These are phyloP conservation scores for Eutrema japonicum DNA, from an alignment of 345 rosid genomes.

Conservation along the genomic window DNA sequence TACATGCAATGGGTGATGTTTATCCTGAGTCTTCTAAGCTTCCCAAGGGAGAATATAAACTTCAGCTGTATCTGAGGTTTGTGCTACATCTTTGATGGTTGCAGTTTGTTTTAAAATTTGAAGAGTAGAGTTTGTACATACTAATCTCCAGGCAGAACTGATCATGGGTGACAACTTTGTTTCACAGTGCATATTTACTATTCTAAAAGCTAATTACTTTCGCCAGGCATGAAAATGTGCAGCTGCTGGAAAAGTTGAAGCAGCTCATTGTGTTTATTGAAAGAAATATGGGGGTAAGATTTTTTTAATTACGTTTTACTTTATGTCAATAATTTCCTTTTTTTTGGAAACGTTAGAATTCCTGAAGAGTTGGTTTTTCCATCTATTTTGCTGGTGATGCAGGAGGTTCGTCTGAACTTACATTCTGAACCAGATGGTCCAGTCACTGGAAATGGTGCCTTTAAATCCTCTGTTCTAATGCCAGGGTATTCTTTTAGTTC, in stretches of 20 bases:
- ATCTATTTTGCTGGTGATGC: constrained; percentile 28
- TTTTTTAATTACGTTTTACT: constrained; percentile 21
- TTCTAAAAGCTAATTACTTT: constrained; percentile 38
- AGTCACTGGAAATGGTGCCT: constrained; percentile 84
- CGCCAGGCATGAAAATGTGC: constrained; percentile 93
- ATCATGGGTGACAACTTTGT: constrained; percentile 17
- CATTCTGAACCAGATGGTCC: constrained; percentile 97
- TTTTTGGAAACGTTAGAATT: constrained; percentile 11
- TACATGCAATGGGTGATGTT: constrained; percentile 82
- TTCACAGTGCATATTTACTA: constrained; percentile 16
- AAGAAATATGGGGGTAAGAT: constrained; percentile 81
- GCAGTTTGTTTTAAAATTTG: constrained; percentile 5
- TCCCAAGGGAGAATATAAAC: constrained; percentile 90
- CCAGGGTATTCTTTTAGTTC: constrained; percentile 68
- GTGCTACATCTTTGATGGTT: constrained; percentile 29
- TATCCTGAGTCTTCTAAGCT: constrained; percentile 83
- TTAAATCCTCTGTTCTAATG: constrained; percentile 71
- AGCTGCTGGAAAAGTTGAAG: constrained; percentile 85
- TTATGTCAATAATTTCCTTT: constrained; percentile 2
- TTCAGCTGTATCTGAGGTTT: constrained; percentile 82
- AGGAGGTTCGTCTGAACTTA: constrained; percentile 79
- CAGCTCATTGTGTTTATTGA: constrained; percentile 84
- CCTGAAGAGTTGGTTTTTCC: constrained; percentile 12
- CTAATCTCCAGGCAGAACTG: constrained; percentile 9
- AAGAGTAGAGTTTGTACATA: constrained; percentile 24